phyloP scores from a whole-genome alignment of 2,329 filamentous ascomycete species.

The Colletotrichum sp. region DNA sequence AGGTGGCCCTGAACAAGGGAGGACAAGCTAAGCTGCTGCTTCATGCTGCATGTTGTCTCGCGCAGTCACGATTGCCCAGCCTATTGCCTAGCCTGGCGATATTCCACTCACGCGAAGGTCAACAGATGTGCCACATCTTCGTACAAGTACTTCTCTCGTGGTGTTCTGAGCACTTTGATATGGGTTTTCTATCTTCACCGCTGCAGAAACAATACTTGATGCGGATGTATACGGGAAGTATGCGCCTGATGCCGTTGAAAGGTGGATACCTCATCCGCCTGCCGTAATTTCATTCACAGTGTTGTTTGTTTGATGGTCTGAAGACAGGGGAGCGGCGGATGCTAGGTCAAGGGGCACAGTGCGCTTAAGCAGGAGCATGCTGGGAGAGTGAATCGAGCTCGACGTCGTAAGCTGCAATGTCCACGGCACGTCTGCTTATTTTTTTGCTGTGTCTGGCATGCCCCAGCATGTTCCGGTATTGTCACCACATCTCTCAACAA shows the following conservation, averaged over 20 bases:
- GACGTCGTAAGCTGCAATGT: background rate
- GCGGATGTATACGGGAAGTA: background rate
- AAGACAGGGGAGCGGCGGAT: background rate
- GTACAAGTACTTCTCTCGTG: background rate
- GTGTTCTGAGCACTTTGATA: background rate
- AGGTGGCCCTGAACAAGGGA: background rate
- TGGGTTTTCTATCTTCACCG: background rate
- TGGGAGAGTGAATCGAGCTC: background rate
- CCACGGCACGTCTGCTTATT: background rate
- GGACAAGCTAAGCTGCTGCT: background rate
- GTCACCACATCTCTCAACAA: background rate
- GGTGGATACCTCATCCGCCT: background rate
- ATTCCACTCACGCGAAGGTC: background rate
- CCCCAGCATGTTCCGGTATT: background rate
- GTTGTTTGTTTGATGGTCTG: background rate
- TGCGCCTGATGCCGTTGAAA: background rate
- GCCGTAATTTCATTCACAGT: background rate
- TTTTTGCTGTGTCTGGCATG: background rate
- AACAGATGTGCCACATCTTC: background rate
- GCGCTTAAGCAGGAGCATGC: background rate
- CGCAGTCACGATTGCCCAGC: background rate
- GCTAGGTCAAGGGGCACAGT: background rate
- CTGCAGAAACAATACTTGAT: too few relatives aligned
- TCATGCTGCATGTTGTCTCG: background rate
- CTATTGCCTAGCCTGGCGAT: background rate